Percentiles rank a stretch among this genome's conserved stretches.
Conservation (phyloP, 768 basidiomycete species). For the Phanerochaete sordida region DNA sequence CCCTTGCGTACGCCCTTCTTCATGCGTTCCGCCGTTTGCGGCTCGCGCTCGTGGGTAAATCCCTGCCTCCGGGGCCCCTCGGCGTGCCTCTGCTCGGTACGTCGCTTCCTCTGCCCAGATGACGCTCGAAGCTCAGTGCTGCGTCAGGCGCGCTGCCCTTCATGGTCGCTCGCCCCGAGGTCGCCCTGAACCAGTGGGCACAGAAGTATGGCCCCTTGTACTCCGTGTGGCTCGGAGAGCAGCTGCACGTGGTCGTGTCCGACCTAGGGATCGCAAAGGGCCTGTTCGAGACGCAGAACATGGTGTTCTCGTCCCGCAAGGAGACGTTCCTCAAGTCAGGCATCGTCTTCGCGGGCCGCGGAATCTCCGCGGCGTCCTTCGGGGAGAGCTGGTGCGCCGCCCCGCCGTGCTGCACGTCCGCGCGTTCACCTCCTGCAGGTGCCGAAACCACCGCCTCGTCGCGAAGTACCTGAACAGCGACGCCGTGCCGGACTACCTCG, state of each 20-base stretch:
- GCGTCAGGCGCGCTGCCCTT: slow-evolving; percentile 6
- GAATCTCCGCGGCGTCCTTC: slow-evolving; percentile 41
- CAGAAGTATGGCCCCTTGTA: slow-evolving; percentile 40
- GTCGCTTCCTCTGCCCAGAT: not conserved
- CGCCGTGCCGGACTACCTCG: slow-evolving; percentile 33
- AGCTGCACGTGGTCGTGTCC: slow-evolving; percentile 42
- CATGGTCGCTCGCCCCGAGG: slow-evolving; percentile 38
- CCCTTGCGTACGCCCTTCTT: not conserved
- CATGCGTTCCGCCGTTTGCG: not conserved
- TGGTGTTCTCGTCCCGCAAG: slow-evolving; percentile 42
- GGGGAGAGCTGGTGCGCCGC: slow-evolving; percentile 36
- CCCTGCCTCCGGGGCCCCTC: not conserved
- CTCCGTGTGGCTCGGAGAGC: slow-evolving; percentile 43
- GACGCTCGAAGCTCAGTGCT: not conserved
- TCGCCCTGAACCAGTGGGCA: slow-evolving; percentile 18
- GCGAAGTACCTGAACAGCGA: slow-evolving; percentile 26
- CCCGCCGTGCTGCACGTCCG: not conserved
- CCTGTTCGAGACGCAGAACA: slow-evolving; percentile 39
- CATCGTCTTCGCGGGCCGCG: slow-evolving; percentile 39
- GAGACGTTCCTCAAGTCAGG: slow-evolving; percentile 41
- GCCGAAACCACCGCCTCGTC: slow-evolving; percentile 39
- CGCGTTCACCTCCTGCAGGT: slow-evolving; percentile 22
- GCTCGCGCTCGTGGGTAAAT: not conserved
- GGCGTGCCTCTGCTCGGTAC: not conserved
- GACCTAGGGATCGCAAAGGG: slow-evolving; percentile 42